Evolutionary conservation across 345 rosid genomes (phyloP), one percentile per base, ranked within the genome.

Genomic region (Laguncularia racemosa): DNA sequence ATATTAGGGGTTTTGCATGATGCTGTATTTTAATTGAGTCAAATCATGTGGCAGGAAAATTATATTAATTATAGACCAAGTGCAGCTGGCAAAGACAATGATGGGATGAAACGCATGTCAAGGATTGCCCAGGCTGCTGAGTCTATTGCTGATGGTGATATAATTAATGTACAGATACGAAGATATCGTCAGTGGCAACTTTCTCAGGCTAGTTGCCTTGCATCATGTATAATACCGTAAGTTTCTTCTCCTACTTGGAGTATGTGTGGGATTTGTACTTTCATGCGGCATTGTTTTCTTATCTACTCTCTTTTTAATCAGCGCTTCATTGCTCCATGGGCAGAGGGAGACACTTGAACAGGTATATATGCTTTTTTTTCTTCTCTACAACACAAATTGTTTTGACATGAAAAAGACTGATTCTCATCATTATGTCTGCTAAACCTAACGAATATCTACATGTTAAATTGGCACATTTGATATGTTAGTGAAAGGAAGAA

Each of bases 151-250:
- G 82, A 89, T 71, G 97, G 96, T 53, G 99, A 93, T 77, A 83
- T 89, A 67, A 68, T 85, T 69, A 93, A 87, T 69, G 97, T 89
- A 57, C 97, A 89, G 73, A 87, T 93, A 70, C 84, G 99, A 59
- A 87, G 96, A 85, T 71, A 89, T 76, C 79, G 85, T 50, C 99
- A 84, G 64, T 93, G 99, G 99, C 96, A 93, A 66, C 97, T 89
- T 50, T 87, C 91, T 61, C 96, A 79, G 60, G 58, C 91, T 57
- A 57, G 83, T 74, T 82, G 81, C 52, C 81, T 93, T 50, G 72
- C 97, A 16, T 89, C 99, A 50, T 80, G 79, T 67, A 85, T 93
- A 62, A 75, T 85, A 65, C 99, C 97, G 99, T 93, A 85, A 59
- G 99, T 78, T 65, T 67, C 58, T 18, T 63, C 49, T 23, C 28